phyloP scores from a whole-genome alignment of 2,329 filamentous ascomycete genomes.

The Davidsoniella virescens region DNA sequence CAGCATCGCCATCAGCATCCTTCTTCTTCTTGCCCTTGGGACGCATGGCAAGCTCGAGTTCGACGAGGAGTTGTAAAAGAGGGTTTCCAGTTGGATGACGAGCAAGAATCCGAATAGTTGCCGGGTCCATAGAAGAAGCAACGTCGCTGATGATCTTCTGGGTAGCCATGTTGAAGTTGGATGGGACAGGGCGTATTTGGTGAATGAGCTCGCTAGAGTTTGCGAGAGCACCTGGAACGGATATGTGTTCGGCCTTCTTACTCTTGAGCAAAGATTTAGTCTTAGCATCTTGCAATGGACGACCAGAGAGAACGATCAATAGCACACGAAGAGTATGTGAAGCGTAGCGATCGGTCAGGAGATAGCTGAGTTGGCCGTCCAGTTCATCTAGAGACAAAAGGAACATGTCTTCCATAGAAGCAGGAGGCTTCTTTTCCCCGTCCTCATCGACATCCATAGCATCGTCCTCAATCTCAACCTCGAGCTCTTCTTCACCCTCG shows the following conservation, averaged over 20 bases:
- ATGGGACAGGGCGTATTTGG: slow-evolving; percentile 46
- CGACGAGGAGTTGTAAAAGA: slow-evolving; percentile 75
- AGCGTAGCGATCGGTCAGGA: slow-evolving; percentile 77
- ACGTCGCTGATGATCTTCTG: slow-evolving; percentile 71
- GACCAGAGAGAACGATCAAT: slow-evolving; percentile 69
- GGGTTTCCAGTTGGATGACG: slow-evolving; percentile 86
- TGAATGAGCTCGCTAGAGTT: slow-evolving; percentile 29
- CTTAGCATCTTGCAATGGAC: slow-evolving; percentile 54
- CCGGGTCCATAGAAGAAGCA: slow-evolving; percentile 57
- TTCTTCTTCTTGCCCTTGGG: slow-evolving; percentile 46
- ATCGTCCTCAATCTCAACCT: slow-evolving; percentile 22
- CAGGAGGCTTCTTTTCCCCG: slow-evolving; percentile 22
- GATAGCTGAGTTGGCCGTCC: slow-evolving; percentile 64
- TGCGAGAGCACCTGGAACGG: slow-evolving; percentile 37
- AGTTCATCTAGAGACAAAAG: slow-evolving; percentile 72
- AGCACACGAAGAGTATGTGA: slow-evolving; percentile 82
- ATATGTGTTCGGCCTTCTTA: slow-evolving; percentile 77
- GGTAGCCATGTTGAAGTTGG: slow-evolving; percentile 59
- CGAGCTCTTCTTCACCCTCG: slow-evolving; percentile 24
- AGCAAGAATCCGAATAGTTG: slow-evolving; percentile 66
- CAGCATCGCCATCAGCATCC: slow-evolving; percentile 19
- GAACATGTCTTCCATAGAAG: slow-evolving; percentile 72
- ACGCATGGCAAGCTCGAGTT: slow-evolving; percentile 65
- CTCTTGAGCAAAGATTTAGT: slow-evolving; percentile 68
- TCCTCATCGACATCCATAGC: slow-evolving; percentile 6